phyloP scores from a whole-genome alignment of 306 rosid species.

The Glycine soja region DNA sequence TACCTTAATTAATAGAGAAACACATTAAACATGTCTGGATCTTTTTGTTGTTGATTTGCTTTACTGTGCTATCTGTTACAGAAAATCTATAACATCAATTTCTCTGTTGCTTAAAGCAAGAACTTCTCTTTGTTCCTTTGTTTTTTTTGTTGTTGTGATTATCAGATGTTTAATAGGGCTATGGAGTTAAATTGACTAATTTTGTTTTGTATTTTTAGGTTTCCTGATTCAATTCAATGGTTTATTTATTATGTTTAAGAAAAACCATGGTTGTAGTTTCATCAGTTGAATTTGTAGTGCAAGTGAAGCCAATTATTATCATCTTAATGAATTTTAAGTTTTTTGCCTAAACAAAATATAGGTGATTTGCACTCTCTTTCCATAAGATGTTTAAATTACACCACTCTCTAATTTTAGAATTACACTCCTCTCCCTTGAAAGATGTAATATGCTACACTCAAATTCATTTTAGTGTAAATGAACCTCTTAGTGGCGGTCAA shows the following conservation, averaged over 20 bases:
- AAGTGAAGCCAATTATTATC: not conserved
- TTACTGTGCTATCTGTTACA: conserved; percentile 17
- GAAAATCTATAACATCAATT: not conserved
- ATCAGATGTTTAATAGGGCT: conserved; percentile 23
- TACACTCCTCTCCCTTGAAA: too few species aligned
- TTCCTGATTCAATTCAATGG: conserved; percentile 7
- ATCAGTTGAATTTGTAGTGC: not conserved
- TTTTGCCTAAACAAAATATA: too few species aligned
- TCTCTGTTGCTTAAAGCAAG: not conserved
- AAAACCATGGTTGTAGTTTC: conserved; percentile 9
- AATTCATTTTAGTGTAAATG: too few species aligned
- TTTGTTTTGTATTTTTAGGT: not conserved
- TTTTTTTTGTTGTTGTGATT: conserved; percentile 28
- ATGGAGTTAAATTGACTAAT: too few species aligned
- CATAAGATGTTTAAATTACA: too few species aligned
- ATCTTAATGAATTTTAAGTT: too few species aligned
- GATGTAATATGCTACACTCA: too few species aligned
- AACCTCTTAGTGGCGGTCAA: too few species aligned
- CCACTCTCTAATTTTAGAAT: too few species aligned
- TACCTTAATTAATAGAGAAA: not conserved
- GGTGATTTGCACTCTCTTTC: too few species aligned
- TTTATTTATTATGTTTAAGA: conserved; percentile 7
- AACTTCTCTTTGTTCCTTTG: not conserved
- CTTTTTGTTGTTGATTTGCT: conserved; percentile 29
- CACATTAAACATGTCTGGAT: not conserved